These are phyloP conservation scores for Phoenix roebelenii DNA, from an alignment of 176 grass and related monocot genomes.

Conservation along the genomic window DNA sequence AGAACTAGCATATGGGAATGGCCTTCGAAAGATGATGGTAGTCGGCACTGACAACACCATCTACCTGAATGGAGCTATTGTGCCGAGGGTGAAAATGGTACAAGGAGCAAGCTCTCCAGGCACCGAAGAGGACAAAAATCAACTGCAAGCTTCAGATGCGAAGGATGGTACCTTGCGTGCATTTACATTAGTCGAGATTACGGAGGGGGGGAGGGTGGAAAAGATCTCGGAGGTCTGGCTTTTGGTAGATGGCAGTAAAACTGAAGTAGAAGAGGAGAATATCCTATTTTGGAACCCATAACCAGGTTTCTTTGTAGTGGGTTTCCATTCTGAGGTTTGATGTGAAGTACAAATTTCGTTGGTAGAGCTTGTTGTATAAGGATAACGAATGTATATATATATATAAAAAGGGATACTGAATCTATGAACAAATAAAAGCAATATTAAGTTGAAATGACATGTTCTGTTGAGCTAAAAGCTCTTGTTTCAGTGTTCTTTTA, in stretches of 20 bases:
- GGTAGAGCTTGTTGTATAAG: too few species aligned
- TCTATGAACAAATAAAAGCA: too few species aligned
- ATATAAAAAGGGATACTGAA: too few species aligned
- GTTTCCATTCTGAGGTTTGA: too few species aligned
- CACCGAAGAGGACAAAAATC: slow-evolving; percentile 15
- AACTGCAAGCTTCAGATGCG: slow-evolving; percentile 17
- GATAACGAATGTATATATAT: too few species aligned
- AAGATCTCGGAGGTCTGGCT: slow-evolving; percentile 82
- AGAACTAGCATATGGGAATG: slow-evolving; percentile 50
- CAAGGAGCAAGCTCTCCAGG: slow-evolving; percentile 1
- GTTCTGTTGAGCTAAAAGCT: too few species aligned
- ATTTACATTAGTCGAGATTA: slow-evolving; percentile 54
- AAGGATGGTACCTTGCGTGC: slow-evolving; percentile 23
- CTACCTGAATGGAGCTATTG: slow-evolving; percentile 79
- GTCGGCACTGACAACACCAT: slow-evolving; percentile 37
- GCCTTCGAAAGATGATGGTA: slow-evolving; percentile 66
- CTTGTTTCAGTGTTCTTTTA: too few species aligned
- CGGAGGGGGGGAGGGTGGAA: slow-evolving; percentile 43
- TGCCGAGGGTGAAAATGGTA: slow-evolving; percentile 55
- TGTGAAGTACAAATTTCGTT: too few species aligned
- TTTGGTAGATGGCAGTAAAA: slow-evolving; percentile 22
- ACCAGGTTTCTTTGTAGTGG: background rate
- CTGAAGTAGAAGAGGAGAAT: slow-evolving; percentile 60
- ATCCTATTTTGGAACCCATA: slow-evolving; percentile 38
- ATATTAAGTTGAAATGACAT: too few species aligned